Base-by-base conservation (phyloP, 2,329 filamentous ascomycete genomes). In the Stachybotrys chartarum region DNA sequence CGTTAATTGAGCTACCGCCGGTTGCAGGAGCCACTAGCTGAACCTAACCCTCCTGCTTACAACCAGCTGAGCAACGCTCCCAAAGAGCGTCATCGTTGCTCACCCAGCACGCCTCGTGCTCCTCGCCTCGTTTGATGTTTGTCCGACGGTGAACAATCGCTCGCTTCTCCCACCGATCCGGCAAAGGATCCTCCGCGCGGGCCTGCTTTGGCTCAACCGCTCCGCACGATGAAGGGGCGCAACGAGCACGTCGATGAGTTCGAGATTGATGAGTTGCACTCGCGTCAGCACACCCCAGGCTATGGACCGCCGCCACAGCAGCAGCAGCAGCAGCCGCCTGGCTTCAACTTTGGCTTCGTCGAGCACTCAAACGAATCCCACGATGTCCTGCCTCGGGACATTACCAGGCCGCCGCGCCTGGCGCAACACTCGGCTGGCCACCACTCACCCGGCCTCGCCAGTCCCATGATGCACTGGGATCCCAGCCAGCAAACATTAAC, bases 191-290 rank as follows among this genome's bases (percentile, higher is more conserved):
- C 55, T 51, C 32, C 35, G 47, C 12, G 7, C 35, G 35, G 45
- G 45, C 45, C 45, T n/a, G 52, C 55, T 52, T 52, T 52, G 50
- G 45, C 55, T 51, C 30, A 47, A 17, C 17, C 30, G 50, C 45
- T 54, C 54, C 31, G 35, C 52, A 62, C 60, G 58, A 63, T 60
- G 58, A 58, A 57, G 59, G 56, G 57, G 50, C 57, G 60, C 50
- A 47, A 47, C 17, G 14, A 62, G 54, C 57, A 62, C 56, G 60
- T 60, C 52, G 61, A 60, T 44, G 55, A 57, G 57, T 53, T 58
- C 47, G 59, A 60, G 35, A 56, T 60, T n/a, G 59, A 55, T 18
- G 52, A 47, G 30, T 56, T 59, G 44, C 57, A 53, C n/a, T 52
- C 53, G n/a, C 57, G 56, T 45, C 55, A 57, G 11, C 55, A 53